Evolutionary conservation across 352 stramenopile species (phyloP), one percentile per base, ranked within the genome.

Genomic region (Pythium aquatile): DNA sequence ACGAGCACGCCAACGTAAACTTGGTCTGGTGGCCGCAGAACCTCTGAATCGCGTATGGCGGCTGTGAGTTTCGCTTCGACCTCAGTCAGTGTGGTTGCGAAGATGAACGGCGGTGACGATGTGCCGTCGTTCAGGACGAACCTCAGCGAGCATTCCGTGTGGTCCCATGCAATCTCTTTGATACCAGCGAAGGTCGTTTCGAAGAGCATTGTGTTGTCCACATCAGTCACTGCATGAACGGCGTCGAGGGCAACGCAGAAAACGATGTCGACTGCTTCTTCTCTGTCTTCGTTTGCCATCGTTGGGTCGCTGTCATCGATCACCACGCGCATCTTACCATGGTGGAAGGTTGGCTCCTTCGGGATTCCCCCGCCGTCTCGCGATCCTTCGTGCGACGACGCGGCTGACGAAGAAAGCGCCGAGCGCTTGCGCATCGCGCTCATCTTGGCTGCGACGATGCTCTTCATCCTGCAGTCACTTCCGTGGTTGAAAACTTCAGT

Each of bases 101-200:
- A 85, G 6, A 85, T 54, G 40, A 90, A 90, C 0, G 52, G 61
- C 20, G 70, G 46, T 0, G 77, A 87, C 4, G 17, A 53, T 1
- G 63, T 52, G 10, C 63, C 71, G 24, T 83, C 74, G 14, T 75
- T 58, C 39, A 81, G 59, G 3, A 70, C 58, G 48, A 91, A 90
- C 13, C 67, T 57, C 8, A 91, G 51, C 0, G 78, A 81, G 46
- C 81, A 83, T 13, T 88, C 79, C 24, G 72, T 87, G 56, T 91
- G 69, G 44, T 91, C 74, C 83, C 83, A 91, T 9, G 83, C 63
- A 28, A 90, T 83, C 40, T 91, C 77, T 58, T 81, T 88, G 55
- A 91, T 70, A 26, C 63, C 14, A 0, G 56, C 61, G 47, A 77
- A 78, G 3, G 56, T 54, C 2, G 69, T 72, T 59, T 87, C 71